Conservation (phyloP, 2,329 filamentous ascomycete species). For the Trichoderma hamatum region DNA sequence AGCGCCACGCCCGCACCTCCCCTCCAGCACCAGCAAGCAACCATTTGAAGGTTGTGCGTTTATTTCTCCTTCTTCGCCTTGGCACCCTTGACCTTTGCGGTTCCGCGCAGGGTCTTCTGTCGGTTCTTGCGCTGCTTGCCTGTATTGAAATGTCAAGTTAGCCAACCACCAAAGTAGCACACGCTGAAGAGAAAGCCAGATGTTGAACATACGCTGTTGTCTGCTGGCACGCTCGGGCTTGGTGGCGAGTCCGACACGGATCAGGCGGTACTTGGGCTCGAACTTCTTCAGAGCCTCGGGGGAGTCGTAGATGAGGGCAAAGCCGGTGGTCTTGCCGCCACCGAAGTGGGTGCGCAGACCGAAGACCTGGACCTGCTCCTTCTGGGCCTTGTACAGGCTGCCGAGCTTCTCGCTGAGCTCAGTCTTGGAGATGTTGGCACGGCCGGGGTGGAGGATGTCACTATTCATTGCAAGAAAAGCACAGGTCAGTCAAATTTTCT, state of each 20-base stretch:
- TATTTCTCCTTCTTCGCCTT: conserved; percentile 94
- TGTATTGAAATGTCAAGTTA: conserved; percentile 50
- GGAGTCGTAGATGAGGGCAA: conserved; percentile 98
- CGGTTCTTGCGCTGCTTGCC: conserved; percentile 99
- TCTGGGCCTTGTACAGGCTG: conserved; percentile 95
- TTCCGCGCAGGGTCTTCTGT: conserved; percentile 97
- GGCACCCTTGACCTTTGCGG: conserved; percentile 96
- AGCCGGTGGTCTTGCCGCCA: conserved; percentile 99
- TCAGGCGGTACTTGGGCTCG: conserved; percentile 96
- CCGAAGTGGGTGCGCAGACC: conserved; percentile 98
- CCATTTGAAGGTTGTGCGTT: conserved; percentile 45
- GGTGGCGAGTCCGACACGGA: conserved; percentile 86
- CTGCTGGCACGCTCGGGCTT: conserved; percentile 98
- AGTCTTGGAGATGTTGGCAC: conserved; percentile 98
- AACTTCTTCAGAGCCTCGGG: conserved; percentile 99
- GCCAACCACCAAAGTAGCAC: conserved; percentile 15
- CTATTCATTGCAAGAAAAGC: conserved; percentile 51
- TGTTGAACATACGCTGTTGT: conserved; percentile 88
- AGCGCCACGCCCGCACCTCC: conserved; percentile 20
- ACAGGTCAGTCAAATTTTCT: conserved; percentile 12
- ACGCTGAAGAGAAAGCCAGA: background rate
- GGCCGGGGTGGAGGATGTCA: conserved; percentile 99
- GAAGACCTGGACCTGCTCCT: conserved; percentile 97
- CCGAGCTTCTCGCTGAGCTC: conserved; percentile 95
- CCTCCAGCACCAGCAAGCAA: conserved; percentile 31